Evolutionary conservation across 768 basidiomycete genomes (phyloP), one percentile per base, ranked within the genome.

Genomic region (Tylopilus felleus): DNA sequence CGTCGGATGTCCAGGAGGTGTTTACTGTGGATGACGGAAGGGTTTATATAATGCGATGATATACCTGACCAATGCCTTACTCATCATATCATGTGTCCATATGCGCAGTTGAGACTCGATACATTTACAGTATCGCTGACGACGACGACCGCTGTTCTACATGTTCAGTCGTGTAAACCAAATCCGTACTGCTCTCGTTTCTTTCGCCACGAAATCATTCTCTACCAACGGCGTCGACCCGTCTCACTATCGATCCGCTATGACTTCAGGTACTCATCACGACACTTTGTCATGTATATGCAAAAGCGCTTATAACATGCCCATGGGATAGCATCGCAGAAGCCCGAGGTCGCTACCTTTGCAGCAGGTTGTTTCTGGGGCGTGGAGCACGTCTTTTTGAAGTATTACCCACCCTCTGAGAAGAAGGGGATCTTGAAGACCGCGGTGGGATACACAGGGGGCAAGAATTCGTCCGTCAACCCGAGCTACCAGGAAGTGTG

Each of bases 291-390:
- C 19, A 28, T 1, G 21, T 36, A n/a, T 29, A 19, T 1, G 9
- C 35, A 25, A 27, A 14, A 25, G 16, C 19, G 31, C 61, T 63
- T 23, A 63, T 29, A 21, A 14, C 40, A 31, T 39, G 22, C 25
- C 5, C 29, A 29, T 64, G 68, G 19, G 65, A 74, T 72, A 58
- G 80, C 76, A 5, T 77, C 79, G 8, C 79, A 78, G 47, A 55
- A 69, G 28, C 63, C 64, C 10, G 73, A 79, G 59, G 58, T 77
- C 47, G 79, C 80, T 5, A 80, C 72, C 2, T 81, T 80, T 50
- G 80, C 69, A 8, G 55, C 55, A 8, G 88, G 90, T 21, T 91
- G 90, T 65, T 92, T 92, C 71, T 91, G 90, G 90, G 90, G 90
- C 17, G 85, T 86, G 19, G 87, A 93, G 60, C 89, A 92, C 63